Evolutionary conservation across 2,329 filamentous ascomycete genomes (phyloP).

Genomic region (Trichoderma sp.): DNA sequence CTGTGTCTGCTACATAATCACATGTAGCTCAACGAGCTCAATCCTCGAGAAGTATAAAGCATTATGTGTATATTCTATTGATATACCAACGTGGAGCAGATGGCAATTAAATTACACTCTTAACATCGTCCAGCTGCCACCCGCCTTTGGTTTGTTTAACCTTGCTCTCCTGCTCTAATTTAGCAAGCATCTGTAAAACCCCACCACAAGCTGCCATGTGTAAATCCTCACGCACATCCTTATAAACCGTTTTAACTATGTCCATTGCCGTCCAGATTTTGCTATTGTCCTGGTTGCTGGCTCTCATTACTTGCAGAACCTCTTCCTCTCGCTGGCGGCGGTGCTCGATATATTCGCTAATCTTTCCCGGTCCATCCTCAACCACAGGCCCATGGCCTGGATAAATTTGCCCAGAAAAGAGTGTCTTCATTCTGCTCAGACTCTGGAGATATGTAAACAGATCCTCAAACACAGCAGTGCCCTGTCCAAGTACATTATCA

Average conservation of each 20-base stretch:
- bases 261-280: conserved; percentile 69
- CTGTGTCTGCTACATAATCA: not conserved
- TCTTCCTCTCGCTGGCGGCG: conserved; percentile 77
- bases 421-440: conserved; percentile 66
- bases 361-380: conserved; percentile 68
- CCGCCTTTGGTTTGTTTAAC: conserved; percentile 46
- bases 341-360: conserved; percentile 82
- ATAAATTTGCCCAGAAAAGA: conserved; percentile 72
- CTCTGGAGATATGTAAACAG: conserved; percentile 68
- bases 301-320: conserved; percentile 64
- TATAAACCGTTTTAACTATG: conserved; percentile 86
- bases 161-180: conserved; percentile 73
- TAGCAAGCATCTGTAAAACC: conserved; percentile 74
- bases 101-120: not conserved
- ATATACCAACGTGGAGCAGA: not conserved
- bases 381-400: conserved; percentile 86
- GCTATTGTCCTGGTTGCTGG: conserved; percentile 33
- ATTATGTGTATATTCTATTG: not conserved
- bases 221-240: conserved; percentile 72
- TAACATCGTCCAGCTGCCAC: conserved; percentile 32
- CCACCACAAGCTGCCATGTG: conserved; percentile 76
- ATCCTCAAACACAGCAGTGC: conserved; percentile 83
- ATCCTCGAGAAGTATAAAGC: not conserved
- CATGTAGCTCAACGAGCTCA: not conserved
- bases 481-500: conserved; percentile 86